These are phyloP conservation scores for Ramaria sp. DNA, from an alignment of 768 basidiomycete genomes.

Conservation along the genomic window DNA sequence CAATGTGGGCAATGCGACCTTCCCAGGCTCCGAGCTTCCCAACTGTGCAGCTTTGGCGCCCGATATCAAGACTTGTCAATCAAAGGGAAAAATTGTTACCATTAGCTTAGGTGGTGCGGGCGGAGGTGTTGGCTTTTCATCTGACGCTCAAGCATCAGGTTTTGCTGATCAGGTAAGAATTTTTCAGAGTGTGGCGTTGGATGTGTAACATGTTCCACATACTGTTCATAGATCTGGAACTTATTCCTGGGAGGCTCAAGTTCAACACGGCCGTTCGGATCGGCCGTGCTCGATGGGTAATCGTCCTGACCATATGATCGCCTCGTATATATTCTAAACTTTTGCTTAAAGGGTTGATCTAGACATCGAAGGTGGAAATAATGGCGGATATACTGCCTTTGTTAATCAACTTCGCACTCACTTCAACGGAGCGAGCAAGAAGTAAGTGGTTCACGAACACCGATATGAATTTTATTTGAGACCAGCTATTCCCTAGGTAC, in stretches of 20 bases:
- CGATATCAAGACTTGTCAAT: constrained; percentile 56
- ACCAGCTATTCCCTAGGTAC: not conserved
- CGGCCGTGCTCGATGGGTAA: constrained; percentile 63
- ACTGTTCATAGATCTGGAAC: constrained; percentile 40
- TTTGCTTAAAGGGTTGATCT: constrained; percentile 37
- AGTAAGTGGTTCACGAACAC: constrained; percentile 22
- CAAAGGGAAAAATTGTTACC: constrained; percentile 45
- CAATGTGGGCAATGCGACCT: constrained; percentile 39
- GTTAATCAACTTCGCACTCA: constrained; percentile 45
- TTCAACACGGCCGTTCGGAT: constrained; percentile 57
- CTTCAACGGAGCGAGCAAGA: constrained; percentile 39
- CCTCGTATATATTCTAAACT: not conserved
- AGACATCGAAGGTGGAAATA: constrained; percentile 62
- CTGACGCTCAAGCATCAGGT: constrained; percentile 40
- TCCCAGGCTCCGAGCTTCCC: constrained; percentile 50
- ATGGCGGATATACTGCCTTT: constrained; percentile 39
- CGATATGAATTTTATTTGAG: not conserved
- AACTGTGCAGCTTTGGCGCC: constrained; percentile 50
- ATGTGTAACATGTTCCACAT: not conserved
- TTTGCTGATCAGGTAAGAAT: constrained; percentile 40
- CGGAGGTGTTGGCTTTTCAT: constrained; percentile 49
- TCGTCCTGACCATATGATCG: too few relatives aligned
- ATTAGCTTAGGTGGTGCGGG: constrained; percentile 46
- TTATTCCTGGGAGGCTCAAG: constrained; percentile 57
- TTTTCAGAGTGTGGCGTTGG: not conserved